Conservation (phyloP, 352 stramenopile species). For the Pythium vanterpoolii region DNA sequence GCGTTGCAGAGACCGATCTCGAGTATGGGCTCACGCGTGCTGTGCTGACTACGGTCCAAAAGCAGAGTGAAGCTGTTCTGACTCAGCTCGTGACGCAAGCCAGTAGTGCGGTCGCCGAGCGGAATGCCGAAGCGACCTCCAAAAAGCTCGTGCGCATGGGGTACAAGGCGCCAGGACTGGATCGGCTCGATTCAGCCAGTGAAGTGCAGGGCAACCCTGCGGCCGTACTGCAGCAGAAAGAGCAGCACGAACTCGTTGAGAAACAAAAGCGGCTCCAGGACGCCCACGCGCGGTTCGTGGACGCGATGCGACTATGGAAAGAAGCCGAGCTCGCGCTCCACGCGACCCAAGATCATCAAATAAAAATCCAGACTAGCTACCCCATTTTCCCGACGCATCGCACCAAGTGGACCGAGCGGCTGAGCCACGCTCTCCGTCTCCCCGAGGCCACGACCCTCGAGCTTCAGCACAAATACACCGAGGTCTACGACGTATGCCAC, state of each 20-base stretch:
- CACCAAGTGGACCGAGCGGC: conserved; percentile 59
- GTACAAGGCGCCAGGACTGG: conserved; percentile 29
- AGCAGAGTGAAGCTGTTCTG: conserved; percentile 45
- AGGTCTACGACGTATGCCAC: conserved; percentile 82
- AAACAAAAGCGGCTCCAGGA: conserved; percentile 51
- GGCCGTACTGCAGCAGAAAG: conserved; percentile 47
- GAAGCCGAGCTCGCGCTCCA: conserved; percentile 60
- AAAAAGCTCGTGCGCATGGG: conserved; percentile 72
- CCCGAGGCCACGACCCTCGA: conserved; percentile 35
- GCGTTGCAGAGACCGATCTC: conserved; percentile 57
- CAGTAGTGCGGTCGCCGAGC: conserved; percentile 33
- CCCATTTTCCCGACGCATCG: conserved; percentile 47
- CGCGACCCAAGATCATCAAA: conserved; percentile 48
- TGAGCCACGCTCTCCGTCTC: conserved; percentile 48
- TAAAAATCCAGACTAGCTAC: conserved; percentile 39
- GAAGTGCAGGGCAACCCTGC: conserved; percentile 26
- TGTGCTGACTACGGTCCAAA: conserved; percentile 37
- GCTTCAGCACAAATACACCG: conserved; percentile 78
- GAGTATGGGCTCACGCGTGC: conserved; percentile 52
- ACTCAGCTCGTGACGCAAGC: conserved; percentile 35
- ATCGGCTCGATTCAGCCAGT: not conserved
- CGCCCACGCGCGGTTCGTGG: conserved; percentile 47
- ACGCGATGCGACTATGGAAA: conserved; percentile 73
- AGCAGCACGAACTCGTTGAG: conserved; percentile 44
- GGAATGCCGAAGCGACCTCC: conserved; percentile 35